These are phyloP conservation scores for Penicillium corylophilum DNA, from an alignment of 2,329 filamentous ascomycete species.

Conservation along the genomic window DNA sequence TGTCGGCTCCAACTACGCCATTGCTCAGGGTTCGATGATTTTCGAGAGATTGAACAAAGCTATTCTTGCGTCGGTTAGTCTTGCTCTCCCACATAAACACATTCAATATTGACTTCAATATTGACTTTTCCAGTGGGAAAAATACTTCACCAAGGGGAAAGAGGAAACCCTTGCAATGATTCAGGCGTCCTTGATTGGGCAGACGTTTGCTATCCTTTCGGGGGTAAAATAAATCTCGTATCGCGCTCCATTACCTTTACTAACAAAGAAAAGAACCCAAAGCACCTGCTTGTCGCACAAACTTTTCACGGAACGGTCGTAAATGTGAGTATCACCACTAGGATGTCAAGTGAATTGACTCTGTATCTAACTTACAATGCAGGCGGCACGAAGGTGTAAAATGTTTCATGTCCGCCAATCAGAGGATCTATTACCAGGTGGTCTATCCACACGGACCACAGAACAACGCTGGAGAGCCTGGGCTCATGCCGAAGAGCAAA, in stretches of 20 bases:
- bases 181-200: conserved; percentile 30
- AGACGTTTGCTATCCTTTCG: conserved; percentile 31
- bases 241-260: background rate
- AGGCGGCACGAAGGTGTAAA: conserved; percentile 16
- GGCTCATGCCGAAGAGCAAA: conserved; percentile 25
- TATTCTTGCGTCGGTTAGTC: conserved; percentile 21
- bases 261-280: conserved; percentile 15
- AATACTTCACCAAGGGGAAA: conserved; percentile 19
- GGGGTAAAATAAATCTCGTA: conserved; percentile 11
- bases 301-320: conserved; percentile 30
- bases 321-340: conserved; percentile 11
- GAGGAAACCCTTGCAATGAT: conserved; percentile 24
- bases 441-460: conserved; percentile 8
- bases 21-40: conserved; percentile 18
- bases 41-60: conserved; percentile 29
- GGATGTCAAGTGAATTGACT: background rate
- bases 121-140: conserved; percentile 21
- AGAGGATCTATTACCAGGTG: conserved; percentile 7
- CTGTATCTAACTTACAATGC: background rate
- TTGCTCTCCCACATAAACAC: background rate
- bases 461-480: conserved; percentile 25
- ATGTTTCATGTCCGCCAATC: conserved; percentile 8
- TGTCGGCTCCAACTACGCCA: conserved; percentile 20
- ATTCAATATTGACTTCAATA: too few species aligned
- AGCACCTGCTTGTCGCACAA: conserved; percentile 26